Base-by-base conservation (phyloP, 495 filamentous ascomycete species). In the Bombardia bombarda region DNA sequence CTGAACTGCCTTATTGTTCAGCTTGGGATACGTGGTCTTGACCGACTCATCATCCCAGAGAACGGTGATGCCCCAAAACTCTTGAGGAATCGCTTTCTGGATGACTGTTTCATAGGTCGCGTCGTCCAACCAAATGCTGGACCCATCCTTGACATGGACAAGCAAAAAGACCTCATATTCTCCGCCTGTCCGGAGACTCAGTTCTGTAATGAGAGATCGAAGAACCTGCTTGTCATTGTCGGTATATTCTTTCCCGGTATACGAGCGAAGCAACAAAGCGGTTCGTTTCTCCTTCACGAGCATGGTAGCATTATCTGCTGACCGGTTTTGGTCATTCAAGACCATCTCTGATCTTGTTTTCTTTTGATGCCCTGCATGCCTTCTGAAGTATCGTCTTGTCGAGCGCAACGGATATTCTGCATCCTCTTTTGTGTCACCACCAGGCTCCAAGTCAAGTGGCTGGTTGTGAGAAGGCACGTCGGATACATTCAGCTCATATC, bases 161-260 rank as follows among this genome's bases (percentile, higher is more conserved):
- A 90, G 71, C 3, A 92, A 62, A 50, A 83, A 84, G 24, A 92
- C 75, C 51, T 85, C 72, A 55, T 87, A 90, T 62, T 87, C 81
- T 9, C 78, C 84, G 2, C 87, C 87, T 7, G 82, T 80, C 36
- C 77, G 70, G 12, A 93, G 61, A 4, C 75, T 76, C 21, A 89
- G 63, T 58, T 92, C 87, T 16, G 76, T 79, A 47, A 92, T 74
- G 39, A 90, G 63, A 2, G 86, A 73, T 16, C 87, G 81, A 34
- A 93, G 77, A 10, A 78, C 74, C 49, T 81, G 72, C 46, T 79
- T 75, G 50, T 88, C 82, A 51, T 87, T 80, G 10, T 77, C 60
- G n/a, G 73, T 82, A 56, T 82, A 92, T 19, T 70, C 56, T 53
- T 83, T 83, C 17, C 69, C 77, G 23, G 81, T 74, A 66, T 79